Evolutionary conservation across 352 stramenopile species (phyloP).

Genomic region (Pythium sukuiense): DNA sequence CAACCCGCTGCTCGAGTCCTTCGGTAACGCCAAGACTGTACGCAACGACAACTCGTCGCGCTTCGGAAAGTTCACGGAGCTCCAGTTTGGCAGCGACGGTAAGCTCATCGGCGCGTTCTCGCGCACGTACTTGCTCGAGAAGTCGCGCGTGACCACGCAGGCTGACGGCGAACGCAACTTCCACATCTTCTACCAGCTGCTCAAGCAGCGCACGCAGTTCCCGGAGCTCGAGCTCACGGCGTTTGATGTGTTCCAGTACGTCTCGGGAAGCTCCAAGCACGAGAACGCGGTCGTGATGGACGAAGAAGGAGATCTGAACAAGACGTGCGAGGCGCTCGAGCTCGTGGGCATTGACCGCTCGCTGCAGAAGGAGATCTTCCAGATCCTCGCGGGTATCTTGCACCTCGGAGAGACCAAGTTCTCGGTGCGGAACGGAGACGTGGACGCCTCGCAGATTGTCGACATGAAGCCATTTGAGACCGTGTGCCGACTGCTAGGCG

Average conservation of each 20-base stretch:
- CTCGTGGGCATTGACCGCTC: conserved; percentile 43
- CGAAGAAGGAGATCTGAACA: conserved; percentile 58
- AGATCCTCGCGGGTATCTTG: conserved; percentile 89
- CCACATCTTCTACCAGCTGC: conserved; percentile 82
- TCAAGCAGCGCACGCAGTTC: conserved; percentile 45
- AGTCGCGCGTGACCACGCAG: conserved; percentile 85
- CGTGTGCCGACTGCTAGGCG: conserved; percentile 54
- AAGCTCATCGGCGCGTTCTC: conserved; percentile 73
- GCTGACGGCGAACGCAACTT: conserved; percentile 67
- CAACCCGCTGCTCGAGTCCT: conserved; percentile 83
- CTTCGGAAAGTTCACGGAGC: conserved; percentile 57
- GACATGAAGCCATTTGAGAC: conserved; percentile 55
- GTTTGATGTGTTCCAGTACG: conserved; percentile 65
- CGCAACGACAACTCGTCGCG: conserved; percentile 55
- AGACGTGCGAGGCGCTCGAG: conserved; percentile 83
- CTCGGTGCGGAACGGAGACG: conserved; percentile 63
- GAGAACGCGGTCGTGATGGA: conserved; percentile 42
- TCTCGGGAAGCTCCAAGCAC: conserved; percentile 35
- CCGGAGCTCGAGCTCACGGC: conserved; percentile 55
- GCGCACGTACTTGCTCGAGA: conserved; percentile 93
- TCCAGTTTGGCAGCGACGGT: conserved; percentile 58
- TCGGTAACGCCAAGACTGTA: conserved; percentile 69
- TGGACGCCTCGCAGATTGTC: conserved; percentile 70
- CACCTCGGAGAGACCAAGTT: conserved; percentile 97
- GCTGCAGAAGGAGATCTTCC: conserved; percentile 58